phyloP scores from a whole-genome alignment of 495 filamentous ascomycete species.

The Trichoderma parareesei region DNA sequence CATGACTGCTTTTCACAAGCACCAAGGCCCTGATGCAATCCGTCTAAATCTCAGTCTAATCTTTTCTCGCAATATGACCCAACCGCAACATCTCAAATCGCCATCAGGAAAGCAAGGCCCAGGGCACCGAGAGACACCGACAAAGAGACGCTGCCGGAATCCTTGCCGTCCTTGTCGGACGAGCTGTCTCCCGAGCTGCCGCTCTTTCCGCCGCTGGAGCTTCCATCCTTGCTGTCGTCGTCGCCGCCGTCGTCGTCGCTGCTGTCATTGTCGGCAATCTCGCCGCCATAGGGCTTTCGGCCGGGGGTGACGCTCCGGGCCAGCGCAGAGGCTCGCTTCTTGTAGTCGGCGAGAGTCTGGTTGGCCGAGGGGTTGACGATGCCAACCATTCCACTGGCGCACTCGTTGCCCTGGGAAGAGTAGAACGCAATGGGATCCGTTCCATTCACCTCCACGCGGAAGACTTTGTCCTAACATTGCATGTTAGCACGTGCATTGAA shows the following conservation, averaged over 20 bases:
- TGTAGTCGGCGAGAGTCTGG: slow-evolving; percentile 19
- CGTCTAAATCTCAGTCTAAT: not conserved
- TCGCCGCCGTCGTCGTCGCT: not conserved
- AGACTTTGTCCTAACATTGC: slow-evolving; percentile 26
- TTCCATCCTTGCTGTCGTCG: not conserved
- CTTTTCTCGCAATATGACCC: too few species aligned
- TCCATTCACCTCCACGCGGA: slow-evolving; percentile 42
- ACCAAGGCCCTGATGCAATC: not conserved
- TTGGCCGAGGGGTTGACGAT: slow-evolving; percentile 23
- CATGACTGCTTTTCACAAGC: not conserved
- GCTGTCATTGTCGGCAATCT: slow-evolving; percentile 8
- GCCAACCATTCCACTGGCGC: slow-evolving; percentile 29
- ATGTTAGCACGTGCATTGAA: not conserved
- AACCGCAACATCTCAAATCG: not conserved
- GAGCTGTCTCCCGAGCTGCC: not conserved
- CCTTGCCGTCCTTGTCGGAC: slow-evolving; percentile 11
- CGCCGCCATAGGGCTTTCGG: slow-evolving; percentile 1
- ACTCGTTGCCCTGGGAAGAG: slow-evolving; percentile 35
- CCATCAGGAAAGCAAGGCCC: slow-evolving; percentile 7
- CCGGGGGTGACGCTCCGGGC: slow-evolving; percentile 6
- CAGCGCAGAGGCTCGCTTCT: not conserved
- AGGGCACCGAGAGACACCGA: not conserved
- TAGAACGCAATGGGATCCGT: slow-evolving; percentile 48
- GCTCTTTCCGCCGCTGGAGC: not conserved
- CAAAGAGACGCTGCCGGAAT: not conserved